Evolutionary conservation across 2,329 filamentous ascomycete species (phyloP).

Genomic region (Neurospora crassa): DNA sequence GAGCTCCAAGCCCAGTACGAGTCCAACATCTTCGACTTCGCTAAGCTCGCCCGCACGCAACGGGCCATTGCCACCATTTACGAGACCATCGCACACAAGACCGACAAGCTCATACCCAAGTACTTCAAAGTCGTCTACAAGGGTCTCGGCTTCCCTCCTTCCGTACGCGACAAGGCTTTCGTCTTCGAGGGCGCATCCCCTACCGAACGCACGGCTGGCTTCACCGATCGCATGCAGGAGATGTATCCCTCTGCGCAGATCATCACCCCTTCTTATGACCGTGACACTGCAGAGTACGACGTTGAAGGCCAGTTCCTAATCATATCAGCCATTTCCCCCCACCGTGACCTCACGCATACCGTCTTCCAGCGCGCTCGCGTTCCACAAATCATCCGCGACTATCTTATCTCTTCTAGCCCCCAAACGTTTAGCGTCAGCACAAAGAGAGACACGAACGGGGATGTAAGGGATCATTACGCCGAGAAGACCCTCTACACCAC

Average conservation of each 20-base stretch:
- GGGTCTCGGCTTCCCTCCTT: constrained; percentile 76
- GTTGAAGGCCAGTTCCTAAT: constrained; percentile 87
- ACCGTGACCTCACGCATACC: constrained; percentile 72
- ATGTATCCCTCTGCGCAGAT: constrained; percentile 82
- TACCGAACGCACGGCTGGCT: constrained; percentile 67
- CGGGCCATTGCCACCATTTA: constrained; percentile 88
- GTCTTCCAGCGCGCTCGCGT: constrained; percentile 86
- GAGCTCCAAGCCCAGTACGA: constrained; percentile 91
- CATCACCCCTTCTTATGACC: constrained; percentile 53
- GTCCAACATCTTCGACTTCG: constrained; percentile 78
- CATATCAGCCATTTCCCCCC: constrained; percentile 68
- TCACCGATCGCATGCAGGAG: constrained; percentile 86
- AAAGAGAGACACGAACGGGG: constrained; percentile 58
- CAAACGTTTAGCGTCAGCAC: constrained; percentile 68
- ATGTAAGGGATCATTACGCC: constrained; percentile 62
- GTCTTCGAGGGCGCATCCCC: constrained; percentile 71
- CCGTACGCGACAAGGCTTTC: constrained; percentile 80
- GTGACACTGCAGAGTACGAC: constrained; percentile 42
- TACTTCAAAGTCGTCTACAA: constrained; percentile 90
- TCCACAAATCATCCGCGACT: constrained; percentile 74
- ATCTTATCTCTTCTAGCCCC: constrained; percentile 70
- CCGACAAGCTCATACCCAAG: constrained; percentile 66
- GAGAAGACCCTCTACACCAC: constrained; percentile 82
- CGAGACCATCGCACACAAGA: constrained; percentile 68
- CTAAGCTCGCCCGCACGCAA: constrained; percentile 81